Evolutionary conservation across 1,284 basidiomycete genomes (phyloP).

Genomic region (Singerocomus inundabilis): DNA sequence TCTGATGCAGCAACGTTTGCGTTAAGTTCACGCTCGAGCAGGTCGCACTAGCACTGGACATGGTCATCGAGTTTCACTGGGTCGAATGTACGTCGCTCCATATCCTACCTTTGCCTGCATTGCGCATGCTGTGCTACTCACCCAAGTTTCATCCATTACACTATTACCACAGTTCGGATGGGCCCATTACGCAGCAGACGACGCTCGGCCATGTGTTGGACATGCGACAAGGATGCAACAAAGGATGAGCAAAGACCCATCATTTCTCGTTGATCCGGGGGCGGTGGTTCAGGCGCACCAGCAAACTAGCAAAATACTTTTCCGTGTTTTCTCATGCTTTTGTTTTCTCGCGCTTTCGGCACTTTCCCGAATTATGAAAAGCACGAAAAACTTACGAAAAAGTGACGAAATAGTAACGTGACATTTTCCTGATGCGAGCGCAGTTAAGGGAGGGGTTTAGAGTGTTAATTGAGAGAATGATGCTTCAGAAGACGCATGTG

Average conservation of each 20-base stretch:
- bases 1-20: too few relatives aligned
- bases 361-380: too few relatives aligned
- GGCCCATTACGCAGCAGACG: slow-evolving; percentile 69
- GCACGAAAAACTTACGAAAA: too few relatives aligned
- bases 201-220: slow-evolving; percentile 75
- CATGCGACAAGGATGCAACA: slow-evolving; percentile 78
- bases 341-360: too few relatives aligned
- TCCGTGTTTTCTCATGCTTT: too few relatives aligned
- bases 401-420: too few relatives aligned
- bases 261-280: slow-evolving; percentile 82
- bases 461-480: slow-evolving; percentile 70
- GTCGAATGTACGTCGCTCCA: slow-evolving; percentile 85
- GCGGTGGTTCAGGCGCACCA: slow-evolving; percentile 73
- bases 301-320: too few relatives aligned
- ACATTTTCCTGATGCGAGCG: too few relatives aligned
- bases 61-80: slow-evolving; percentile 85
- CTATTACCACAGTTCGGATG: slow-evolving; percentile 47
- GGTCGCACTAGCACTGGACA: slow-evolving; percentile 79
- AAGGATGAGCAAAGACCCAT: slow-evolving; percentile 82
- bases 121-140: too few relatives aligned
- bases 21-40: too few relatives aligned
- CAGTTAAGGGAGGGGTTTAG: slow-evolving; percentile 61
- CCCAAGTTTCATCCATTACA: neutral
- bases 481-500: slow-evolving; percentile 88
- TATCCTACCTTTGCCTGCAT: too few relatives aligned